Evolutionary conservation across 306 rosid species (phyloP).

Genomic region (Vigna unguiculata): DNA sequence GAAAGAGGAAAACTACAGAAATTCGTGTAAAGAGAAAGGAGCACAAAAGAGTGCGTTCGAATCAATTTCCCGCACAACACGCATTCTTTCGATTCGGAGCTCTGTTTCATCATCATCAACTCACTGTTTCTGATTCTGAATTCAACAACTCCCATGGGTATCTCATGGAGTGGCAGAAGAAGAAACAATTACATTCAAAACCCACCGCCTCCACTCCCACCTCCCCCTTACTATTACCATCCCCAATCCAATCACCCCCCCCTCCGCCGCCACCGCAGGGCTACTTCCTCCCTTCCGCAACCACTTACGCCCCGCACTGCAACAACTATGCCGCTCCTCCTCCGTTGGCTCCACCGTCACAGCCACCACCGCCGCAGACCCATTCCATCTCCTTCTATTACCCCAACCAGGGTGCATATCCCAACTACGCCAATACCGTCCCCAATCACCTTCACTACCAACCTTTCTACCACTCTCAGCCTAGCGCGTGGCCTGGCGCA

Average conservation of each 20-base stretch:
- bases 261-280: conserved; percentile 50
- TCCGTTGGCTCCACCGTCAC: conserved; percentile 2
- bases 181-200: conserved; percentile 55
- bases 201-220: conserved; percentile 44
- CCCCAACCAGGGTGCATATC: conserved; percentile 50
- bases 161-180: conserved; percentile 73
- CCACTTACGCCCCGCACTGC: conserved; percentile 39
- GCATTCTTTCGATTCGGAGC: background rate
- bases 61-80: conserved; percentile 10
- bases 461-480: conserved; percentile 65
- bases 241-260: conserved; percentile 54
- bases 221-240: conserved; percentile 50
- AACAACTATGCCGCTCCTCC: conserved; percentile 42
- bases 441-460: conserved; percentile 53
- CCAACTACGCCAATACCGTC: conserved; percentile 29
- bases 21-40: background rate
- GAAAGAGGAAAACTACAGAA: background rate
- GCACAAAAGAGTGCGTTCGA: background rate
- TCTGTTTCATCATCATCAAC: background rate
- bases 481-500: conserved; percentile 56
- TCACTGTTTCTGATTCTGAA: background rate
- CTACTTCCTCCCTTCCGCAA: conserved; percentile 42
- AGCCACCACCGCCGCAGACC: conserved; percentile 48
- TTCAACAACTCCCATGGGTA: conserved; percentile 60
- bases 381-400: conserved; percentile 52